Conservation (phyloP, 495 filamentous ascomycete genomes). For the Pyrenula aspistea region DNA sequence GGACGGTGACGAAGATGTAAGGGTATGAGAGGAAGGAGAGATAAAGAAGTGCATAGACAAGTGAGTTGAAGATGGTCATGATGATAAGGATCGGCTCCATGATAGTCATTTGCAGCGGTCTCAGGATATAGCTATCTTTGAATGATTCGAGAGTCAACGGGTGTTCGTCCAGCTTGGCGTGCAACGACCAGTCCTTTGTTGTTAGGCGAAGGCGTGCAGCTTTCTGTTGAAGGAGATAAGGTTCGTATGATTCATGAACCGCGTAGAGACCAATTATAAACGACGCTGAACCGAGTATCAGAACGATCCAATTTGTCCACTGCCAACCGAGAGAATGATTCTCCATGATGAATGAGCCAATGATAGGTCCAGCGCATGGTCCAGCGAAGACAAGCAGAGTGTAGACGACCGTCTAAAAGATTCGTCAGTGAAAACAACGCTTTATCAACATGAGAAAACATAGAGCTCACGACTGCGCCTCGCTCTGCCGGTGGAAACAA, state of each 20-base stretch:
- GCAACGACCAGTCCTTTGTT: slow-evolving; percentile 50
- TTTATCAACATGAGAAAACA: slow-evolving; percentile 39
- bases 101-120: slow-evolving; percentile 48
- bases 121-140: slow-evolving; percentile 37
- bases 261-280: slow-evolving; percentile 32
- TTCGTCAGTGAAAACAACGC: slow-evolving; percentile 36
- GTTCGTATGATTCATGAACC: slow-evolving; percentile 48
- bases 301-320: slow-evolving; percentile 53
- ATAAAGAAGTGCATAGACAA: slow-evolving; percentile 53
- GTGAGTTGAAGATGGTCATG: slow-evolving; percentile 33
- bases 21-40: slow-evolving; percentile 53
- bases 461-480: slow-evolving; percentile 46
- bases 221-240: slow-evolving; percentile 40
- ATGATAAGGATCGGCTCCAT: slow-evolving; percentile 49
- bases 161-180: slow-evolving; percentile 46
- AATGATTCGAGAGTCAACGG: slow-evolving; percentile 32
- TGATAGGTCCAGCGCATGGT: slow-evolving; percentile 42
- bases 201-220: slow-evolving; percentile 44
- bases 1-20: slow-evolving; percentile 38
- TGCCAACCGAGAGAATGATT: slow-evolving; percentile 43
- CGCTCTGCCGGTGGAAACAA: slow-evolving; percentile 49
- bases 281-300: slow-evolving; percentile 33
- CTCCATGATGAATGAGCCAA: slow-evolving; percentile 46
- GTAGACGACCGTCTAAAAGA: not conserved
- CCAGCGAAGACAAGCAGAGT: slow-evolving; percentile 10